Evolutionary conservation across 2,329 filamentous ascomycete genomes (phyloP).

Genomic region (Alternaria rosae): DNA sequence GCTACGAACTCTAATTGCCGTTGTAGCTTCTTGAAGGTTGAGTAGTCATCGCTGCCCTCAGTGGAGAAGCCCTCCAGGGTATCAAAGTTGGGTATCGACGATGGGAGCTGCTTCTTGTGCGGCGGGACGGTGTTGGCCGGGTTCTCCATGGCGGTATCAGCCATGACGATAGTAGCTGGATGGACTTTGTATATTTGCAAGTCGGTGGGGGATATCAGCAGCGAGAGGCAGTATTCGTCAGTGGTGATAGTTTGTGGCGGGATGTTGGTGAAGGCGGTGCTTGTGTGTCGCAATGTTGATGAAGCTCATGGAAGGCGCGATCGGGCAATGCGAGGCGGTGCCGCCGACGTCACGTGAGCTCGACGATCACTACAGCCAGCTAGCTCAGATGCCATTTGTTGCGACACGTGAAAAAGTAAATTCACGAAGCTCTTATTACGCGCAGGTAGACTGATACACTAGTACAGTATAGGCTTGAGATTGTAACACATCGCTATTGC

Average conservation of each 20-base stretch:
- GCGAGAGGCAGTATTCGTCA: slow-evolving; percentile 2
- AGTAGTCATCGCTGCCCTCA: slow-evolving; percentile 91
- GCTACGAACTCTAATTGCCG: slow-evolving; percentile 84
- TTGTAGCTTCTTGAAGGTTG: slow-evolving; percentile 94
- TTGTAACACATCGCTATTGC: background rate
- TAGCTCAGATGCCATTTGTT: slow-evolving; percentile 1
- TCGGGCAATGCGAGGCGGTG: slow-evolving; percentile 27
- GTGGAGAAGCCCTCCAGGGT: slow-evolving; percentile 82
- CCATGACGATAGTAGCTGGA: slow-evolving; percentile 64
- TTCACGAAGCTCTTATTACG: background rate
- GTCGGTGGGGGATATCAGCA: slow-evolving; percentile 1
- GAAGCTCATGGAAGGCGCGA: slow-evolving; percentile 38
- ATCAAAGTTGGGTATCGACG: slow-evolving; percentile 87
- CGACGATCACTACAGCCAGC: slow-evolving; percentile 4
- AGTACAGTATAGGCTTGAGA: background rate
- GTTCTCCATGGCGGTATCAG: slow-evolving; percentile 85
- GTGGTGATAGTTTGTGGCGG: slow-evolving; percentile 5
- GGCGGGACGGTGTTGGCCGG: slow-evolving; percentile 75
- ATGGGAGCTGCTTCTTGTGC: slow-evolving; percentile 81
- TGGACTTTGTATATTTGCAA: slow-evolving; percentile 7
- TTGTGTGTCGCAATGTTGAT: slow-evolving; percentile 33
- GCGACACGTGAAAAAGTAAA: slow-evolving; percentile 3
- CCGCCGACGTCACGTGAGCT: slow-evolving; percentile 33
- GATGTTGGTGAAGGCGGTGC: slow-evolving; percentile 14
- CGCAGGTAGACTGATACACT: background rate